phyloP scores from a whole-genome alignment of 31 red algal genomes.

The Asparagopsis taxiformis region DNA sequence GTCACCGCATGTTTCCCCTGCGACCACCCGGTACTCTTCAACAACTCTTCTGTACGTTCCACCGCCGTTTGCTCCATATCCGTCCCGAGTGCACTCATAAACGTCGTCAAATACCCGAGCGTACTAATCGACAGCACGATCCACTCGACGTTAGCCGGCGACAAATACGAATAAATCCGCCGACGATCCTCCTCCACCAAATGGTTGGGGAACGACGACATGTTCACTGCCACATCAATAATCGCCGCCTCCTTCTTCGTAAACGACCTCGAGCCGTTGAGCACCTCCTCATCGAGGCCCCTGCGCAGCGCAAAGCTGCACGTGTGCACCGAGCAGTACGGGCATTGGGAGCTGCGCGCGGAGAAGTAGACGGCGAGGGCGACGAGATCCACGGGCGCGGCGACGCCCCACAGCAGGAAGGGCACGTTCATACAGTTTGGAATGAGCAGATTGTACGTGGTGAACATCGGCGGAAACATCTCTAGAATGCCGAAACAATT shows the following conservation, averaged over 20 bases:
- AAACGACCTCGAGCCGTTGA: conserved; percentile 31
- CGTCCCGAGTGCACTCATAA: conserved; percentile 13
- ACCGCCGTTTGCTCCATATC: conserved; percentile 65
- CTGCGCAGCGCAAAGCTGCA: conserved; percentile 58
- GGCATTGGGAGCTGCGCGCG: conserved; percentile 31
- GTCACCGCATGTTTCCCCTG: conserved; percentile 57
- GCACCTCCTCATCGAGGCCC: conserved; percentile 22
- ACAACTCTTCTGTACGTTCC: conserved; percentile 30
- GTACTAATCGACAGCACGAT: conserved; percentile 16
- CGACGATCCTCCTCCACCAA: conserved; percentile 34
- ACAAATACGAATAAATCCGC: conserved; percentile 26
- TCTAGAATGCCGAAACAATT: conserved; percentile 45
- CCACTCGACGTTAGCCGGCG: conserved; percentile 49
- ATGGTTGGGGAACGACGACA: conserved; percentile 51
- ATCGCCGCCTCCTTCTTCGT: conserved; percentile 33
- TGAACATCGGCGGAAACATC: conserved; percentile 49
- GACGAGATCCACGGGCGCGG: conserved; percentile 26
- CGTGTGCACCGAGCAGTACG: conserved; percentile 56
- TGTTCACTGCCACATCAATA: conserved; percentile 41
- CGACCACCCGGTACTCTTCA: conserved; percentile 39
- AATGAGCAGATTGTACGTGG: conserved; percentile 53
- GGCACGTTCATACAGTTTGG: conserved; percentile 56
- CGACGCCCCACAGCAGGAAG: conserved; percentile 43
- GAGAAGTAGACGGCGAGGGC: conserved; percentile 37
- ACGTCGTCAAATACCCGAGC: conserved; percentile 11